These are phyloP conservation scores for Fusarium setosum DNA, from an alignment of 2,329 filamentous ascomycete genomes.

Conservation along the genomic window DNA sequence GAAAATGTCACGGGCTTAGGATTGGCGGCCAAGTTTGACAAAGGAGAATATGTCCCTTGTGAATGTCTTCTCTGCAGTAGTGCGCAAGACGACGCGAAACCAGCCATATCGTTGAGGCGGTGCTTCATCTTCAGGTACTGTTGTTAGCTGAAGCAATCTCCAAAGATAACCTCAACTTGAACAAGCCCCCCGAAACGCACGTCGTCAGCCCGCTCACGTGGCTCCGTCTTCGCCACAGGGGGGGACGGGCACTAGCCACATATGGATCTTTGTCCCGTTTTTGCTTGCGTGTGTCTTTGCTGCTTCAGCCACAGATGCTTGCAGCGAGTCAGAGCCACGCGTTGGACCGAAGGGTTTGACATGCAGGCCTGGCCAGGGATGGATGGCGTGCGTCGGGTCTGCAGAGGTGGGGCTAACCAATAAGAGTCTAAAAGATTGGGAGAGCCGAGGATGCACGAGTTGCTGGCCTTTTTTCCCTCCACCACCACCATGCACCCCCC, in stretches of 20 bases:
- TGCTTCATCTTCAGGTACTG: not conserved
- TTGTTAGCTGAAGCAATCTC: not conserved
- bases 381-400: conserved; percentile 16
- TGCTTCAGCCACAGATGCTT: conserved; percentile 26
- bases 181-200: conserved; percentile 12
- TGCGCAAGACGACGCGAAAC: too few relatives aligned
- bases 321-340: conserved; percentile 34
- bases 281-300: not conserved
- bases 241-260: conserved; percentile 1
- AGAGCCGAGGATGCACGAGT: not conserved
- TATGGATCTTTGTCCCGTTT: not conserved
- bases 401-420: conserved; percentile 31
- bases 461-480: not conserved
- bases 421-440: not conserved
- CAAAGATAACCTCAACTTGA: not conserved
- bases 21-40: not conserved
- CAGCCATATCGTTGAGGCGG: conserved; percentile 20
- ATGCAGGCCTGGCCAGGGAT: conserved; percentile 38
- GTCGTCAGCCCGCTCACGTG: conserved; percentile 18
- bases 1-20: conserved; percentile 19
- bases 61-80: not conserved
- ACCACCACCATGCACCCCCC: too few relatives aligned
- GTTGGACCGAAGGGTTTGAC: conserved; percentile 26
- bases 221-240: conserved; percentile 25
- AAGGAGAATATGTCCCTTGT: not conserved